Conservation (phyloP, 495 filamentous ascomycete species). For the Podospora conica region DNA sequence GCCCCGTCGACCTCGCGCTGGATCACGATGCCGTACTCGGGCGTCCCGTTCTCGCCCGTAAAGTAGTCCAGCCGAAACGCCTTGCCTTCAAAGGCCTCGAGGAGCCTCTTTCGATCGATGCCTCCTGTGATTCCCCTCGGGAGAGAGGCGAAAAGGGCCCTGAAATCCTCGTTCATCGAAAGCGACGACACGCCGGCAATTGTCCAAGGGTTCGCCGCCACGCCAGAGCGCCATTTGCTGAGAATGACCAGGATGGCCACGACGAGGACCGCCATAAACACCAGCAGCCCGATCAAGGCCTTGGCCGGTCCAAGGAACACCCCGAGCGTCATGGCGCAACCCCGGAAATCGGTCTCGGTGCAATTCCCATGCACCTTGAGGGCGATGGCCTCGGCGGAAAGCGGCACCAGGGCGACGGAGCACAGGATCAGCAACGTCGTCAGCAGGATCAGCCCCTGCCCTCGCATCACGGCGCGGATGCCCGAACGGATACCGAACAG, state of each 20-base stretch:
- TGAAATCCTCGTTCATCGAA: slow-evolving; percentile 27
- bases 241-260: slow-evolving; percentile 23
- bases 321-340: slow-evolving; percentile 32
- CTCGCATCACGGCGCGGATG: slow-evolving; percentile 20
- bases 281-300: slow-evolving; percentile 22
- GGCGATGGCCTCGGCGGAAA: slow-evolving; percentile 29
- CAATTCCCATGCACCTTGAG: slow-evolving; percentile 30
- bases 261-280: slow-evolving; percentile 23
- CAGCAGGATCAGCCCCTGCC: slow-evolving; percentile 26
- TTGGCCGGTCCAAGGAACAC: slow-evolving; percentile 27
- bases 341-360: slow-evolving; percentile 16
- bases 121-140: slow-evolving; percentile 19
- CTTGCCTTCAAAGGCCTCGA: slow-evolving; percentile 19
- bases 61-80: slow-evolving; percentile 36
- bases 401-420: slow-evolving; percentile 27
- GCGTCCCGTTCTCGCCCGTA: slow-evolving; percentile 20
- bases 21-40: slow-evolving; percentile 32
- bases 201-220: slow-evolving; percentile 37
- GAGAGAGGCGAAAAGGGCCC: slow-evolving; percentile 20
- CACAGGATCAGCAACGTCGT: slow-evolving; percentile 23
- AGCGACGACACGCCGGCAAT: slow-evolving; percentile 35
- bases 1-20: slow-evolving; percentile 7
- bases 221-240: slow-evolving; percentile 27
- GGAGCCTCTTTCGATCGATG: slow-evolving; percentile 18
- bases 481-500: slow-evolving; percentile 21